phyloP scores from a whole-genome alignment of 225 moss, liverwort and hornwort genomes.

The Straminergon stramineum region DNA sequence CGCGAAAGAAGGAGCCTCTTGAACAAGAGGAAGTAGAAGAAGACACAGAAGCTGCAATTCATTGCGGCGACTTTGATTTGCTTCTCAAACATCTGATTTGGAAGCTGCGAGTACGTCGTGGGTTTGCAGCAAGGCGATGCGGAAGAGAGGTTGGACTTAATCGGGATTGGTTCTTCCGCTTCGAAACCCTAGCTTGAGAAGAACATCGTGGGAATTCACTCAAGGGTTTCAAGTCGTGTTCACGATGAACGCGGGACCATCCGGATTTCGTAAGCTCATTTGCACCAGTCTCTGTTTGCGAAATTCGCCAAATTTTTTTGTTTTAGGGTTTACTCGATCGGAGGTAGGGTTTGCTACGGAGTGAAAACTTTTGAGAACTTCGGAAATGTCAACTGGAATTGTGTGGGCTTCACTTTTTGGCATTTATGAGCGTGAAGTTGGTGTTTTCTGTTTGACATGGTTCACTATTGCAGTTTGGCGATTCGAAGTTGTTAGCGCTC shows the following conservation, averaged over 20 bases:
- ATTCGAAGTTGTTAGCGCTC: background rate
- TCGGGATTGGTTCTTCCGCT: background rate
- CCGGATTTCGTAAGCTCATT: constrained; percentile 40
- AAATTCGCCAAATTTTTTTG: background rate
- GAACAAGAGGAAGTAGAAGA: background rate
- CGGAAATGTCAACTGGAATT: background rate
- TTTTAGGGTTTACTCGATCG: constrained; percentile 5
- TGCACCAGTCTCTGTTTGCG: background rate
- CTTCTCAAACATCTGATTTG: background rate
- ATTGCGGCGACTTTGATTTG: background rate
- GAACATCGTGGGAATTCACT: background rate
- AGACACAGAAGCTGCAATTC: background rate
- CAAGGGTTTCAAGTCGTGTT: background rate
- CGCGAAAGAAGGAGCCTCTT: background rate
- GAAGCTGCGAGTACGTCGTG: background rate
- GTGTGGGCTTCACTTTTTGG: background rate
- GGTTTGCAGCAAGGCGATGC: background rate
- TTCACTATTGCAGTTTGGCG: background rate
- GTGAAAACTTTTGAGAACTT: background rate
- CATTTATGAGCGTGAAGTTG: background rate
- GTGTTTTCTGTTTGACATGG: background rate
- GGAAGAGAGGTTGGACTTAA: background rate
- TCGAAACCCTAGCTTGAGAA: background rate
- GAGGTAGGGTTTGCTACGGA: background rate
- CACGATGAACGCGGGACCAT: constrained; percentile 53